Evolutionary conservation across 768 basidiomycete species (phyloP), one percentile per base, ranked within the genome.

Genomic region (Calocera viscosa): DNA sequence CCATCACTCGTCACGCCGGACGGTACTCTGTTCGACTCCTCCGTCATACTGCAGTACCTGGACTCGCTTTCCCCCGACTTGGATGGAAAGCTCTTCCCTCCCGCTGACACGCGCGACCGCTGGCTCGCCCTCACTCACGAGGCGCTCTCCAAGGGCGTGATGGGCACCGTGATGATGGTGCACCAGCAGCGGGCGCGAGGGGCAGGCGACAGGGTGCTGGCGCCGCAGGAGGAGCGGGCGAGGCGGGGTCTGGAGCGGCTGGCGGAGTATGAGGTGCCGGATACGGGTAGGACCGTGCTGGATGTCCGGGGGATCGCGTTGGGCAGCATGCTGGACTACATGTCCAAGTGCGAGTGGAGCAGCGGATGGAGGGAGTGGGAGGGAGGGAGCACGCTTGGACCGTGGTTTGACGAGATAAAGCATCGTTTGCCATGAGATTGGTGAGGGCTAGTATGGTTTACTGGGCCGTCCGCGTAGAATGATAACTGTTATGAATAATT

Each of bases 1-100:
- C 73, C 73, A 2, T 72, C 73, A 32, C 65, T 74, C 47, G 65
- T 30, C 7, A 60, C 53, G 10, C 53, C 53, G 7, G 24, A 26
- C 26, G 53, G 53, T 5, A 60, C 53, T 2, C 24, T 60, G 16
- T 60, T 28, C 53, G 53, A 60, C 53, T 60, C 53, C 26, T 28
- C 26, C 53, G 53, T 60, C 11, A 60, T 60, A 11, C 53, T 60
- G 26, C 53, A 60, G 53, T 60, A 32, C 30, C 22, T 60, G 53
- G 53, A 60, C 30, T 16, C 24, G 14, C 53, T 60, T 10, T 16
- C 53, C 22, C 53, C 14, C 7, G 53, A 26, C 14, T 11, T 26
- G 53, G 30, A 28, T 7, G 11, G 53, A 14, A 60, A 32, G 26
- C 53, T 60, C 5, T 60, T 60, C 53, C 53, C 53, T 2, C 10